A percentile compares a stretch with the other conserved stretches of the same genome.
phyloP scores from a whole-genome alignment of 78 protist species.

The Dictyostelium intermedium region DNA sequence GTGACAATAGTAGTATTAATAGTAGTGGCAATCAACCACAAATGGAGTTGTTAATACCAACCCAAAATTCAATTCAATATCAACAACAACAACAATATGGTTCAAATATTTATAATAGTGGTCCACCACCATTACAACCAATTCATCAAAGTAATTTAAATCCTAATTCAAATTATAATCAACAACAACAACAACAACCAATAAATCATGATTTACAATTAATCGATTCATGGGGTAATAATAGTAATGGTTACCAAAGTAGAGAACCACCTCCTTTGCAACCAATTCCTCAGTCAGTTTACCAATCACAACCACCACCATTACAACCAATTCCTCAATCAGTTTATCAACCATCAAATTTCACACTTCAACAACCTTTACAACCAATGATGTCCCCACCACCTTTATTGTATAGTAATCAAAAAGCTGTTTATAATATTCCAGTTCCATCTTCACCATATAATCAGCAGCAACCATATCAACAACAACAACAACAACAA shows the following conservation, averaged over 20 bases:
- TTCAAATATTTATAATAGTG: neutral
- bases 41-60: neutral
- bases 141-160: conserved; percentile 6
- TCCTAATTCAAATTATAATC: neutral
- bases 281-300: neutral
- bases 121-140: neutral
- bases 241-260: neutral
- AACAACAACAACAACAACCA: conserved; percentile 13
- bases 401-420: neutral
- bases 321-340: neutral
- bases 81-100: neutral
- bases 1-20: neutral
- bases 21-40: neutral
- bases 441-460: neutral
- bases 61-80: neutral
- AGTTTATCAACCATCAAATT: conserved; percentile 4
- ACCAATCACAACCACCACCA: conserved; percentile 1
- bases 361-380: neutral
- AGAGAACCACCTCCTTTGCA: neutral
- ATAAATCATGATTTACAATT: neutral
- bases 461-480: conserved; percentile 21
- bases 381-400: conserved; percentile 13
- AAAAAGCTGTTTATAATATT: neutral
- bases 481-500: neutral
- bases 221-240: conserved; percentile 3